A percentile compares a stretch with the other conserved stretches of the same genome.
phyloP scores from a whole-genome alignment of 2,329 filamentous ascomycete genomes.

The Fusarium dimerum region DNA sequence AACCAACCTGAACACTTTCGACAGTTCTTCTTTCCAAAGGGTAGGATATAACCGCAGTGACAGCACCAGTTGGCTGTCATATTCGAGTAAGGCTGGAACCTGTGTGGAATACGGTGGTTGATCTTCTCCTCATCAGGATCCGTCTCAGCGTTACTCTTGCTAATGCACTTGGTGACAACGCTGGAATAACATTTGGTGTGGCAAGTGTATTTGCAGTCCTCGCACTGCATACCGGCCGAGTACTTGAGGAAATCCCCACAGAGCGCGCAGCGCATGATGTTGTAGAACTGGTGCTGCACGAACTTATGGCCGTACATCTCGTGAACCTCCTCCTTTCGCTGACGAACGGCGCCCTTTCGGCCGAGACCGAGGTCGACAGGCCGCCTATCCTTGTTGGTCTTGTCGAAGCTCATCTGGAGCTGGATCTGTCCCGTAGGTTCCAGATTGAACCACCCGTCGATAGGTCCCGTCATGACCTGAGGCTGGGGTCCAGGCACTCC shows the following conservation, averaged over 20 bases:
- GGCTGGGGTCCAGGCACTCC: conserved; percentile 45
- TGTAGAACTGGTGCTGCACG: conserved; percentile 98
- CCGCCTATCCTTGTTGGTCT: conserved; percentile 81
- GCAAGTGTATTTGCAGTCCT: conserved; percentile 99
- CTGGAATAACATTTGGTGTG: conserved; percentile 96
- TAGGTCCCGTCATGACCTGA: conserved; percentile 59
- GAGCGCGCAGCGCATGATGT: conserved; percentile 98
- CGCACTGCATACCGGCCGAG: conserved; percentile 97
- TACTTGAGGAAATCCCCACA: conserved; percentile 99
- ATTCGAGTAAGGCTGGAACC: conserved; percentile 95
- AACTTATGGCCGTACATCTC: conserved; percentile 99
- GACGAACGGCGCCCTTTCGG: conserved; percentile 92
- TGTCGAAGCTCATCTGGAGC: conserved; percentile 86
- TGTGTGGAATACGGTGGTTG: conserved; percentile 97
- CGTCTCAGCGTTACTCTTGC: conserved; percentile 97
- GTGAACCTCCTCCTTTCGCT: conserved; percentile 96
- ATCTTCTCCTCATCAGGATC: conserved; percentile 99
- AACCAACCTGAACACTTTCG: conserved; percentile 81
- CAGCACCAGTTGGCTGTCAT: conserved; percentile 99
- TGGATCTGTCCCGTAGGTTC: conserved; percentile 94
- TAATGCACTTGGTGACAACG: conserved; percentile 99
- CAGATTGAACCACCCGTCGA: conserved; percentile 96
- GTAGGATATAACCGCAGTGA: conserved; percentile 94
- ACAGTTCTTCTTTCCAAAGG: conserved; percentile 92
- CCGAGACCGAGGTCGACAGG: conserved; percentile 88